A percentile compares a stretch with the other conserved stretches of the same genome.
Evolutionary conservation across 805 yeast genomes (phyloP).

Genomic region (Middelhovenomyces tepae): DNA sequence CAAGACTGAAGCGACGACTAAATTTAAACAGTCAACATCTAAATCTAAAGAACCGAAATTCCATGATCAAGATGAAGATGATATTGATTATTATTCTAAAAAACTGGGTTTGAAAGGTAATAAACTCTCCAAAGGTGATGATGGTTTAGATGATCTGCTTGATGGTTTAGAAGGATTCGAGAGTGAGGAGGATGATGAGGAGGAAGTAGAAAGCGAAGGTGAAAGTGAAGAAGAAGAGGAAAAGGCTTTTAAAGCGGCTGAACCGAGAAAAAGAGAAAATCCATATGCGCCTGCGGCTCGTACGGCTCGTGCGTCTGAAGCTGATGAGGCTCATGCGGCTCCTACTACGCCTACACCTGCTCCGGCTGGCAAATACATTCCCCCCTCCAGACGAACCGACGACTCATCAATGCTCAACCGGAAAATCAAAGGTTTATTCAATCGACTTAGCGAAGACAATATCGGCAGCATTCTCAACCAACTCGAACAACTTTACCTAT

Average conservation of each 20-base stretch:
- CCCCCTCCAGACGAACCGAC: constrained; percentile 74
- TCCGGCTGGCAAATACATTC: constrained; percentile 50
- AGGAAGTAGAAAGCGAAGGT: constrained; percentile 9
- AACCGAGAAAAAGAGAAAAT: constrained; percentile 44
- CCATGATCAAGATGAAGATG: constrained; percentile 58
- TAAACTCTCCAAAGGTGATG: constrained; percentile 44
- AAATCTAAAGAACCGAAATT: constrained; percentile 37
- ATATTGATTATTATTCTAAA: constrained; percentile 74
- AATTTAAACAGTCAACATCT: constrained; percentile 10
- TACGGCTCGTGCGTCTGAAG: too few relatives aligned
- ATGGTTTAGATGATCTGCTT: constrained; percentile 70
- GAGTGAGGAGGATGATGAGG: constrained; percentile 16
- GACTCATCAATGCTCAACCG: constrained; percentile 44
- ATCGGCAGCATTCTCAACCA: constrained; percentile 61
- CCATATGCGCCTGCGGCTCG: too few relatives aligned
- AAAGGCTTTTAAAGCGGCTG: constrained; percentile 15
- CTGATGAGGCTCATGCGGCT: too few relatives aligned
- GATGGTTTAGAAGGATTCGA: constrained; percentile 41
- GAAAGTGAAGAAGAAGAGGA: constrained; percentile 11
- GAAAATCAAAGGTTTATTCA: constrained; percentile 72
- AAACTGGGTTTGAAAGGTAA: constrained; percentile 51
- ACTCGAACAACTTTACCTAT: constrained; percentile 51
- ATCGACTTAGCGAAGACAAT: constrained; percentile 84
- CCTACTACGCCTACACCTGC: too few relatives aligned
- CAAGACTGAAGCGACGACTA: constrained; percentile 9